A percentile compares a stretch with the other conserved stretches of the same genome.
phyloP scores from a whole-genome alignment of 345 rosid species.

The Eutrema heterophyllum region DNA sequence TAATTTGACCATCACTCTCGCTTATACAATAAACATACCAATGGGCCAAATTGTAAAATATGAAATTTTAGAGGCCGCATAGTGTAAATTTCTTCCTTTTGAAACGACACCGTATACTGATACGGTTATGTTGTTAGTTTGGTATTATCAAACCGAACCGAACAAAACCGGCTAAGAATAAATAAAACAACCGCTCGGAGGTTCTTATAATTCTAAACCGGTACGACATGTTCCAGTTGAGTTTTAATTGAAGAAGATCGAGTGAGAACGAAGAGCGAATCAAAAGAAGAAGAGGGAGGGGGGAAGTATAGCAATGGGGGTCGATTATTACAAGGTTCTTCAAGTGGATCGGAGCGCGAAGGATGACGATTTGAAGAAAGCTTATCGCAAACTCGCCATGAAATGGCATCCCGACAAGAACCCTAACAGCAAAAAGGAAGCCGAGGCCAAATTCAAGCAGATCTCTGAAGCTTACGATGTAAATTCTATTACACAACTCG shows the following conservation, averaged over 20 bases:
- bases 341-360: slow-evolving; percentile 70
- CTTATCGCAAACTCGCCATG: slow-evolving; percentile 87
- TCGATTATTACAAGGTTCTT: slow-evolving; percentile 70
- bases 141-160: background rate
- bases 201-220: background rate
- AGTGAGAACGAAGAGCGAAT: slow-evolving; percentile 2
- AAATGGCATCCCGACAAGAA: slow-evolving; percentile 94
- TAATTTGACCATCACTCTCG: background rate
- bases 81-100: background rate
- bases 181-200: background rate
- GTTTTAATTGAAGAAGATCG: slow-evolving; percentile 15
- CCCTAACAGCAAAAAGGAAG: slow-evolving; percentile 77
- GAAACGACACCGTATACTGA: background rate
- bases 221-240: slow-evolving; percentile 2
- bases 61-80: background rate
- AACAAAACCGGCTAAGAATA: background rate
- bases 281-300: background rate
- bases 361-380: slow-evolving; percentile 86
- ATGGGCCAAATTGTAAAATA: background rate
- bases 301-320: slow-evolving; percentile 44
- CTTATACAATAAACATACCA: background rate
- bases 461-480: slow-evolving; percentile 96
- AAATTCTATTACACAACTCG: slow-evolving; percentile 12
- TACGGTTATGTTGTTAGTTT: background rate
- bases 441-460: slow-evolving; percentile 89